A percentile compares a stretch with the other conserved stretches of the same genome.
Evolutionary conservation across 2,329 filamentous ascomycete species (phyloP).

Genomic region (Botrytis byssoidea): DNA sequence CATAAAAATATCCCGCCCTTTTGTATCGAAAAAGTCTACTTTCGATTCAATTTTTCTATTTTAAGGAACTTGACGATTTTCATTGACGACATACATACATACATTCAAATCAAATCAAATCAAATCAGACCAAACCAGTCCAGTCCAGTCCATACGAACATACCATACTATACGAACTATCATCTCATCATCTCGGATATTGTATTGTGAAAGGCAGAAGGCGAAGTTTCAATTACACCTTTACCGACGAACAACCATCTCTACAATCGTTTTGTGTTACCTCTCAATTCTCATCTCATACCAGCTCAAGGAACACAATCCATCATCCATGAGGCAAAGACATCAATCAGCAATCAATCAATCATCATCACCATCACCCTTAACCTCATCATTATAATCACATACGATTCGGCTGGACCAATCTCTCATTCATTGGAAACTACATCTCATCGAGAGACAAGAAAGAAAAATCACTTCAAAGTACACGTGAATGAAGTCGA

Average conservation of each 20-base stretch:
- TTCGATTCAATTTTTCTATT: slow-evolving; percentile 3
- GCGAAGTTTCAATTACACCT: background rate
- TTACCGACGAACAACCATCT: background rate
- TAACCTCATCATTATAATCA: background rate
- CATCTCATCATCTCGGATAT: background rate
- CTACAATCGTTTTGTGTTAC: background rate
- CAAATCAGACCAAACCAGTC: too few species aligned
- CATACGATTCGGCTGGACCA: slow-evolving; percentile 10
- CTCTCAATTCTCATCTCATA: slow-evolving; percentile 12
- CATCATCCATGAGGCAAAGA: slow-evolving; percentile 5
- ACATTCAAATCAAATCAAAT: background rate
- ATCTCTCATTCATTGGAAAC: background rate
- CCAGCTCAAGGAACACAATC: slow-evolving; percentile 13
- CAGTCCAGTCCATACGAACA: background rate
- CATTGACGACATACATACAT: slow-evolving; percentile 5
- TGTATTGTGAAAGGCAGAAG: background rate
- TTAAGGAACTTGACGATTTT: slow-evolving; percentile 2
- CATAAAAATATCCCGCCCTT: background rate
- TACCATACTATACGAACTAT: background rate
- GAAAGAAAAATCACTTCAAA: background rate
- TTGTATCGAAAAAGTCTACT: background rate
- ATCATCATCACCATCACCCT: background rate
- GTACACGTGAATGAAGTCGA: slow-evolving; percentile 4
- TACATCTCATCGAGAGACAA: background rate
- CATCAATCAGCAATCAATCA: background rate